Conservation (phyloP, 108 stramenopile species). For the Schizochytrium sp. region DNA sequence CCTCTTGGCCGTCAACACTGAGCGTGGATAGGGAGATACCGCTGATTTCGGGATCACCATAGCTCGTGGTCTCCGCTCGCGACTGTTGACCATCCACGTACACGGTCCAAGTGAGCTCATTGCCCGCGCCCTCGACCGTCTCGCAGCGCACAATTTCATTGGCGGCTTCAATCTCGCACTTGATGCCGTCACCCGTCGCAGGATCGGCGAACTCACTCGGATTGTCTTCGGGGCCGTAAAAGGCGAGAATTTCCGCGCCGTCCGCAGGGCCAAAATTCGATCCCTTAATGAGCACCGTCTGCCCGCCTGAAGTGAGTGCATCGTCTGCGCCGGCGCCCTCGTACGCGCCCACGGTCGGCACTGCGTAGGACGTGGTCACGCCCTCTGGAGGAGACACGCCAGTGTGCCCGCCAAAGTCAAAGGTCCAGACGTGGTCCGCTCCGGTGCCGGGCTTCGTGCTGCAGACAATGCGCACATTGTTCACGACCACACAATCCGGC, state of each 20-base stretch:
- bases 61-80: slow-evolving; percentile 12
- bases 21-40: background rate
- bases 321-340: background rate
- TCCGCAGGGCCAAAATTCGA: slow-evolving; percentile 16
- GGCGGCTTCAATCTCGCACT: background rate
- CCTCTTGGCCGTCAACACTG: background rate
- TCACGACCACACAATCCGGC: slow-evolving; percentile 10
- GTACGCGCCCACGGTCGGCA: slow-evolving; percentile 1
- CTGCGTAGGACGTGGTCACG: background rate
- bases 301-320: background rate
- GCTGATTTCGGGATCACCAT: slow-evolving; percentile 9
- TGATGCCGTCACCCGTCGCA: background rate
- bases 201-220: background rate
- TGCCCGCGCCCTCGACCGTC: slow-evolving; percentile 28
- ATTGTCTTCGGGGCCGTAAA: slow-evolving; percentile 10
- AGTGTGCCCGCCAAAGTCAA: background rate
- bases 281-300: background rate
- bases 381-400: background rate
- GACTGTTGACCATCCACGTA: slow-evolving; percentile 25
- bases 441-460: slow-evolving; percentile 33
- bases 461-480: background rate
- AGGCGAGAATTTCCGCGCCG: background rate
- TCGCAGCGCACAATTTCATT: slow-evolving; percentile 2
- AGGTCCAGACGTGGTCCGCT: slow-evolving; percentile 1
- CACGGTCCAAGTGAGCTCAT: slow-evolving; percentile 20